phyloP scores from a whole-genome alignment of 2,329 filamentous ascomycete genomes.

The Stagonosporopsis vannaccii region DNA sequence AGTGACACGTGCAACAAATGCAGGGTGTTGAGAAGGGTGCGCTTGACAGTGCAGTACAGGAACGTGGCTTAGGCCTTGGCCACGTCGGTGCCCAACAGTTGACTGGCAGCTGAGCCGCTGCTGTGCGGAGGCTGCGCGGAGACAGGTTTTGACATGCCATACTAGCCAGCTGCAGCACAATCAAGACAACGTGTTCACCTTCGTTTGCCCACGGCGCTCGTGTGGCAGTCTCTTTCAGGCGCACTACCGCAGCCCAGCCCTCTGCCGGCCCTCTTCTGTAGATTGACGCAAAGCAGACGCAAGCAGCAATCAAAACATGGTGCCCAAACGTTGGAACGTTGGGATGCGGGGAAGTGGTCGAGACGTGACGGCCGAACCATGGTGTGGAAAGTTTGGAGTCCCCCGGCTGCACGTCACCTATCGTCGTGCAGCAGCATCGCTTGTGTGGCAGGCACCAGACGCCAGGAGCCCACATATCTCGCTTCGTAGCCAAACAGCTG shows the following conservation, averaged over 20 bases:
- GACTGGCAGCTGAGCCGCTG: conserved; percentile 10
- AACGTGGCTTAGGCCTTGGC: conserved; percentile 19
- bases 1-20: conserved; percentile 1
- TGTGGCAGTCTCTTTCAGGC: not conserved
- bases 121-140: conserved; percentile 9
- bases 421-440: conserved; percentile 6
- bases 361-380: conserved; percentile 20
- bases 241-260: not conserved
- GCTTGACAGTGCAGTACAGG: conserved; percentile 14
- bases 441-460: conserved; percentile 5
- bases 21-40: conserved; percentile 18
- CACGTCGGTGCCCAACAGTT: conserved; percentile 20
- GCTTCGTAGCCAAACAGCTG: not conserved
- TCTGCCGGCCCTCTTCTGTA: not conserved
- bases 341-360: conserved; percentile 16
- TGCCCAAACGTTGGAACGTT: conserved; percentile 13
- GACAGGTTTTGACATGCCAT: conserved; percentile 17
- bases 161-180: conserved; percentile 25
- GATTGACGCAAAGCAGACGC: conserved; percentile 25
- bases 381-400: not conserved
- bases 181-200: conserved; percentile 24
- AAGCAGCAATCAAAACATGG: conserved; percentile 14
- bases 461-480: not conserved
- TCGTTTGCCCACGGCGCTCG: conserved; percentile 11
- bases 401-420: conserved; percentile 7